Evolutionary conservation across 805 yeast genomes (phyloP).

Genomic region (Ogataea naganishii): DNA sequence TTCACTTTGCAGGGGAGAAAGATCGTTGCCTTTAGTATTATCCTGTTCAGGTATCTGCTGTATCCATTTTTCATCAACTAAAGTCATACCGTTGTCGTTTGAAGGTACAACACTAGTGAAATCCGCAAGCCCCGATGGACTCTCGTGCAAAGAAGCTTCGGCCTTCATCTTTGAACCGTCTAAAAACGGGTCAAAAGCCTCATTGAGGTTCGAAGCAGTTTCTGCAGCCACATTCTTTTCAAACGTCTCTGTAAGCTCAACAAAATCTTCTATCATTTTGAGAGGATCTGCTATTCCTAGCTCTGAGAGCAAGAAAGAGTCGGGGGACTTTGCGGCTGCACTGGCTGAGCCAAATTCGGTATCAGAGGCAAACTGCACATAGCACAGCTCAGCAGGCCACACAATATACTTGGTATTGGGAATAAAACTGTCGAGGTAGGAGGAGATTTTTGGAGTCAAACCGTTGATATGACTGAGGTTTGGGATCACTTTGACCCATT

Average conservation of each 20-base stretch:
- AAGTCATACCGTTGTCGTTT: neutral
- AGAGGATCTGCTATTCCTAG: conserved; percentile 17
- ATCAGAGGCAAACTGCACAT: conserved; percentile 39
- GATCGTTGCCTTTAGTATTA: no score
- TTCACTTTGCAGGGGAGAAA: no score
- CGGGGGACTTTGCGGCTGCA: neutral
- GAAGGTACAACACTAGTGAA: no score
- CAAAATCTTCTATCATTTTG: conserved; percentile 19
- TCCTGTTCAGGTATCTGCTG: no score
- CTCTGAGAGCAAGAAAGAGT: neutral
- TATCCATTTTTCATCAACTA: no score
- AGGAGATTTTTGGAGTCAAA: conserved; percentile 53
- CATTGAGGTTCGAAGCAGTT: no score
- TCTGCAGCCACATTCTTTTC: no score
- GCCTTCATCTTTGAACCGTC: no score
- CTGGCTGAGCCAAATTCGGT: conserved; percentile 6
- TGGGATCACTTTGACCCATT: conserved; percentile 66
- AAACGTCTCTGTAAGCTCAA: conserved; percentile 11
- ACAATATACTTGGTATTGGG: conserved; percentile 44
- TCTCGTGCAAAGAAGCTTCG: no score
- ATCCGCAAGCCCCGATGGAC: no score
- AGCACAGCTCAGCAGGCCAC: conserved; percentile 69
- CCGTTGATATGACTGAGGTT: conserved; percentile 61
- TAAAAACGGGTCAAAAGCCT: no score
- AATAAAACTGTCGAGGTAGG: conserved; percentile 30